These are phyloP conservation scores for Hypomontagnella submonticulosa DNA, from an alignment of 495 filamentous ascomycete genomes.

Conservation along the genomic window DNA sequence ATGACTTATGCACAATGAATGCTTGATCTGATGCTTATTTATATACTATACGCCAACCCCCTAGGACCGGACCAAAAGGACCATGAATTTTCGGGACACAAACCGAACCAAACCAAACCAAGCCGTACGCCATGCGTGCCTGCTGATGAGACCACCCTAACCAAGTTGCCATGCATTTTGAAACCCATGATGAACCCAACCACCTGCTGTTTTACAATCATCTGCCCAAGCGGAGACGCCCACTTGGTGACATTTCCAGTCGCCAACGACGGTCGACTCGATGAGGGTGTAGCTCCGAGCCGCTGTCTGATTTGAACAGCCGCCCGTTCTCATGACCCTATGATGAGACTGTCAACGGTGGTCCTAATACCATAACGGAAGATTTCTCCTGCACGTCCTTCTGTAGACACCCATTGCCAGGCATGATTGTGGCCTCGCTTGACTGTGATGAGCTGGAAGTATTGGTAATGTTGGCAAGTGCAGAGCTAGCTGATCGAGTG, in stretches of 20 bases:
- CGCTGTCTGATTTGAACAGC: slow-evolving; percentile 19
- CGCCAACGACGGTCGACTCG: slow-evolving; percentile 10
- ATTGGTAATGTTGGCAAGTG: slow-evolving; percentile 30
- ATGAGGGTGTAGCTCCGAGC: slow-evolving; percentile 9
- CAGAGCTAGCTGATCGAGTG: slow-evolving; percentile 30
- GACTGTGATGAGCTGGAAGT: slow-evolving; percentile 9
- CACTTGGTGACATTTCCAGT: slow-evolving; percentile 9
- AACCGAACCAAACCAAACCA: neutral
- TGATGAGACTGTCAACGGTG: slow-evolving; percentile 16
- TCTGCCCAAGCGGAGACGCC: slow-evolving; percentile 17
- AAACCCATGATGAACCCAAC: slow-evolving; percentile 13
- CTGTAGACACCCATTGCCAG: neutral
- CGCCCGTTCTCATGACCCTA: slow-evolving; percentile 27
- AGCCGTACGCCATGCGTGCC: slow-evolving; percentile 37
- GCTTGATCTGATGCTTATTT: slow-evolving; percentile 31
- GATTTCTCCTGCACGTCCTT: slow-evolving; percentile 2
- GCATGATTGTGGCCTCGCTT: neutral
- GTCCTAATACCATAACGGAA: slow-evolving; percentile 13
- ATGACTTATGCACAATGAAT: slow-evolving; percentile 25
- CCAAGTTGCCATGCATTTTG: slow-evolving; percentile 40
- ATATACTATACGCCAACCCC: slow-evolving; percentile 23
- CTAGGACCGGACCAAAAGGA: slow-evolving; percentile 1
- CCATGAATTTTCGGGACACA: slow-evolving; percentile 15
- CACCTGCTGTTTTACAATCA: slow-evolving; percentile 34
- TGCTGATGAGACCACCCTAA: slow-evolving; percentile 24